Conservation (phyloP, 306 rosid species). For the Ziziphus jujuba region DNA sequence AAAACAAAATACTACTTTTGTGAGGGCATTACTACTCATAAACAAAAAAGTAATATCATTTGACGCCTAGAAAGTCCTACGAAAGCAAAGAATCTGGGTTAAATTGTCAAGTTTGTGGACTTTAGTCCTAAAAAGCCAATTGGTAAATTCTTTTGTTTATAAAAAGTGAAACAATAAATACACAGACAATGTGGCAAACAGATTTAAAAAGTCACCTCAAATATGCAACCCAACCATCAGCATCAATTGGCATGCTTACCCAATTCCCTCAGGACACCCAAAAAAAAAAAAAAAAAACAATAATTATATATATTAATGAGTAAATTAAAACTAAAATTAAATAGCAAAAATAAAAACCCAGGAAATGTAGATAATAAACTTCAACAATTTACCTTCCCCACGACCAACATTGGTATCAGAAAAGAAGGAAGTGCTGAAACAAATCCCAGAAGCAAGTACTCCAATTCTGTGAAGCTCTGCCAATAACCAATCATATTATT, state of each 20-base stretch:
- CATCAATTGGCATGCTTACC: no score
- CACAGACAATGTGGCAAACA: no score
- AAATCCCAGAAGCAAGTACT: conserved; percentile 83
- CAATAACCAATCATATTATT: conserved; percentile 7
- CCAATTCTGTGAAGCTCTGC: conserved; percentile 86
- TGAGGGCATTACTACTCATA: neutral
- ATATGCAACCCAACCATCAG: neutral
- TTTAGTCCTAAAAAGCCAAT: no score
- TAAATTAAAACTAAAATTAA: neutral
- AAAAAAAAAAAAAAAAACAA: no score
- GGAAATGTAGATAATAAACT: neutral
- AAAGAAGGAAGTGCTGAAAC: conserved; percentile 85
- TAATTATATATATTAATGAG: no score
- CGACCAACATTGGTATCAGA: conserved; percentile 68
- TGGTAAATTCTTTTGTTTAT: no score
- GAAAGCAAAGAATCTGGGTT: no score
- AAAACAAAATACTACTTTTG: neutral
- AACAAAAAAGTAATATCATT: neutral
- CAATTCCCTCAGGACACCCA: no score
- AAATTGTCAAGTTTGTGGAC: no score
- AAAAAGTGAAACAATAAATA: neutral
- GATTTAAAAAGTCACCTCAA: no score
- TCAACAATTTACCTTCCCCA: conserved; percentile 65
- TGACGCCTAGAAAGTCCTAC: neutral
- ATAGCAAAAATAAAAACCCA: neutral